Evolutionary conservation across 1,284 basidiomycete genomes (phyloP).

Genomic region (Leccinum angustisporum): DNA sequence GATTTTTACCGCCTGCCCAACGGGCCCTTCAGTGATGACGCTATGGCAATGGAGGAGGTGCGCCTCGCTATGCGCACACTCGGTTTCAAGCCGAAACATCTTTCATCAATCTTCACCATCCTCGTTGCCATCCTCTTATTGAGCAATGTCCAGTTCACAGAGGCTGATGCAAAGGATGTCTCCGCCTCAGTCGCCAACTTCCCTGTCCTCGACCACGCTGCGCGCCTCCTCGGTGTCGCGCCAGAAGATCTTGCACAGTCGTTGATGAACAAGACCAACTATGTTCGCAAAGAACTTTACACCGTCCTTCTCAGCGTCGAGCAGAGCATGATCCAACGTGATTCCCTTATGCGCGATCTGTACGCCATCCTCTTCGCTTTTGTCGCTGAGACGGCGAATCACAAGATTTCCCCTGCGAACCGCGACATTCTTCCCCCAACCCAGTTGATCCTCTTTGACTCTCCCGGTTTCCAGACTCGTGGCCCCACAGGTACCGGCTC

Average conservation of each 20-base stretch:
- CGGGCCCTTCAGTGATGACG: slow-evolving; percentile 84
- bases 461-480: slow-evolving; percentile 82
- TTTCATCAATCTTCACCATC: slow-evolving; percentile 77
- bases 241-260: slow-evolving; percentile 76
- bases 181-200: slow-evolving; percentile 68
- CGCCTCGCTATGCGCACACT: slow-evolving; percentile 78
- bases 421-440: slow-evolving; percentile 55
- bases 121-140: slow-evolving; percentile 82
- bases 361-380: slow-evolving; percentile 93
- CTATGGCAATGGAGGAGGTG: slow-evolving; percentile 81
- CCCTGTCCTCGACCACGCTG: slow-evolving; percentile 67
- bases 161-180: slow-evolving; percentile 69
- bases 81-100: slow-evolving; percentile 88
- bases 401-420: slow-evolving; percentile 64
- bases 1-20: slow-evolving; percentile 83
- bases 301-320: slow-evolving; percentile 77
- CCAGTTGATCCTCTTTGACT: slow-evolving; percentile 78
- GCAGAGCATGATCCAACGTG: slow-evolving; percentile 74
- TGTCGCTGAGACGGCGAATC: slow-evolving; percentile 88
- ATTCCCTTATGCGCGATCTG: slow-evolving; percentile 78
- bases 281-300: slow-evolving; percentile 85
- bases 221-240: slow-evolving; percentile 72
- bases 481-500: slow-evolving; percentile 61
- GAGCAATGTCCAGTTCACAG: slow-evolving; percentile 80
- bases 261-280: slow-evolving; percentile 83